Base-by-base conservation (phyloP, 73 alveolate genomes). In the Uronychia binucleata region DNA sequence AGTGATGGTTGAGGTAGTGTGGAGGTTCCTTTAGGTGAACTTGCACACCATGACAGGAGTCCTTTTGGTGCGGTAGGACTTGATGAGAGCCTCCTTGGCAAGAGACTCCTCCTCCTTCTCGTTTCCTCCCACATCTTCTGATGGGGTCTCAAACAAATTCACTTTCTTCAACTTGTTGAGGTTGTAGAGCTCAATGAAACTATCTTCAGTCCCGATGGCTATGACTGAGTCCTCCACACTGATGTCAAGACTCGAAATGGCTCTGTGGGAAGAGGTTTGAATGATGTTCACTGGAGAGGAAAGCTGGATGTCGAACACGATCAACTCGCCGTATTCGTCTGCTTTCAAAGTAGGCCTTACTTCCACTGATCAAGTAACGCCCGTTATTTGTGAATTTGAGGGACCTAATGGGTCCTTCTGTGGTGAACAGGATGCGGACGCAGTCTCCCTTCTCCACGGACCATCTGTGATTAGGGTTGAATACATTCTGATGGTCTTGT, bases 401-500 rank as follows among this genome's bases (percentile, higher is more conserved):
- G 58, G 97, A 86, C 77, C 95, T 93, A 13, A 92, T 88, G 34
- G 95, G 92, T 78, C 95, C 94, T 33, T 96, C 91, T 74, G 87
- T 90, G 67, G 94, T 90, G 29, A 93, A 87, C 84, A 97, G 81
- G 32, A 97, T 93, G 86, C 99, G 91, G 33, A 92, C 94, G 57
- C 98, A 97, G 57, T 93, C 96, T 26, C 98, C 99, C 27, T 89
- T 87, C 79, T 88, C 89, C 57, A 85, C 80, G 1, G 91, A 80
- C 96, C 96, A 90, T 27, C 90, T 83, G 74, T 33, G 29, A 26
- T 26, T 83, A 1, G n/a, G 28, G 34, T 8, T 57, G 30, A 75
- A 93, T 95, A 95, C 89, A 97, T 79, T 91, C 98, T 85, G 59
- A 97, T 92, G 59, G 98, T 95, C 90, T 94, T 95, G 91, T 97